phyloP scores from a whole-genome alignment of 352 stramenopile genomes.

The Phytophthora europaea region DNA sequence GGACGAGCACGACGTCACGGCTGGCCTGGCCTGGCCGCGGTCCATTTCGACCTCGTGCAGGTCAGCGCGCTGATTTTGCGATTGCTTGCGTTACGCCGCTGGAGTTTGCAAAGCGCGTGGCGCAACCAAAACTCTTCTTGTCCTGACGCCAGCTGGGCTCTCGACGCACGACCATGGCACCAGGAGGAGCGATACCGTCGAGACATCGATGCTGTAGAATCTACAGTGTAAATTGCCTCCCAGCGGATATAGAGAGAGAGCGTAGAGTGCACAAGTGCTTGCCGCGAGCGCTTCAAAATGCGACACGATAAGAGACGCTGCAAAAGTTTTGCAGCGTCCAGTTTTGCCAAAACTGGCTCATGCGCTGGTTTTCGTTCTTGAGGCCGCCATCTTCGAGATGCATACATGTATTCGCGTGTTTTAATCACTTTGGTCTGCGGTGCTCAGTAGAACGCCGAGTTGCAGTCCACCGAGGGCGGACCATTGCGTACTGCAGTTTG shows the following conservation, averaged over 20 bases:
- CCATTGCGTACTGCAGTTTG: neutral
- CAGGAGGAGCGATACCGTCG: neutral
- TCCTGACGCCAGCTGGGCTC: conserved; percentile 13
- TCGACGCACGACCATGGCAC: conserved; percentile 13
- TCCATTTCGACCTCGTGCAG: conserved; percentile 4
- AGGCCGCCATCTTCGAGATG: neutral
- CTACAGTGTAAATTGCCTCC: neutral
- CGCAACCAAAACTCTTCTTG: conserved; percentile 16
- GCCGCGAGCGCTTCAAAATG: conserved; percentile 3
- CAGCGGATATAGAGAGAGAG: neutral
- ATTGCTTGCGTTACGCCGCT: conserved; percentile 18
- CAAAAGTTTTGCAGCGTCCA: too few species aligned
- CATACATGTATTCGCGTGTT: neutral
- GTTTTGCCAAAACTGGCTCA: conserved; percentile 17
- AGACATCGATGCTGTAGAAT: neutral
- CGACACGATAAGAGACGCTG: conserved; percentile 29
- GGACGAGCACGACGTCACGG: conserved; percentile 13
- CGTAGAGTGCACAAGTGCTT: neutral
- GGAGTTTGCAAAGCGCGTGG: conserved; percentile 1
- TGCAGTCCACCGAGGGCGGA: neutral
- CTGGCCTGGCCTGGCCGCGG: conserved; percentile 7
- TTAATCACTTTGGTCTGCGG: conserved; percentile 7
- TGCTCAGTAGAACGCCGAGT: neutral
- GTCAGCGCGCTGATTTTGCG: conserved; percentile 12
- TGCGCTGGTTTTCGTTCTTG: conserved; percentile 12